A percentile compares a stretch with the other conserved stretches of the same genome.
Evolutionary conservation across 1,284 basidiomycete species (phyloP).

Genomic region (Erythrobasidium hasegawianum): DNA sequence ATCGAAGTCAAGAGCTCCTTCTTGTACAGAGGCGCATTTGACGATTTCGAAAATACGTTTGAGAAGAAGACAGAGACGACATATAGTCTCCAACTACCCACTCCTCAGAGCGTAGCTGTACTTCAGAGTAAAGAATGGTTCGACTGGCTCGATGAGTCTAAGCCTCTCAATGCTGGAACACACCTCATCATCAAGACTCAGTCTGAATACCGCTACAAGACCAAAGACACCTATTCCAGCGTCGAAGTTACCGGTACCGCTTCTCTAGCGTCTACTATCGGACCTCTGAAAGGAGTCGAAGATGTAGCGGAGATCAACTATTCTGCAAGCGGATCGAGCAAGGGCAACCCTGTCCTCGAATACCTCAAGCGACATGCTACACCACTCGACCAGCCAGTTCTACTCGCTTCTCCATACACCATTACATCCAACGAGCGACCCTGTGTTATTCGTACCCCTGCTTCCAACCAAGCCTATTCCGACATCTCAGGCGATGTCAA

Average conservation of each 20-base stretch:
- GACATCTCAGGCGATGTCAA: conserved; percentile 94
- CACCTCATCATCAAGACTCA: conserved; percentile 83
- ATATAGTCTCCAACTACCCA: conserved; percentile 71
- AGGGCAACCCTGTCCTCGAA: conserved; percentile 88
- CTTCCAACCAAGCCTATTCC: conserved; percentile 91
- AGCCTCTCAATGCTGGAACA: conserved; percentile 70
- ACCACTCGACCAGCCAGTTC: conserved; percentile 68
- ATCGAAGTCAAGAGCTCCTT: conserved; percentile 93
- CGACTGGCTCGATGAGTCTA: conserved; percentile 80
- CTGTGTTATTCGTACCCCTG: conserved; percentile 50
- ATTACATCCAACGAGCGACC: conserved; percentile 59
- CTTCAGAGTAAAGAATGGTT: conserved; percentile 97
- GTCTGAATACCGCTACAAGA: conserved; percentile 83
- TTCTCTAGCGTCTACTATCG: conserved; percentile 49
- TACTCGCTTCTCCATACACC: conserved; percentile 64
- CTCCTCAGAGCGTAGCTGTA: conserved; percentile 80
- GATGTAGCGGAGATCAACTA: conserved; percentile 78
- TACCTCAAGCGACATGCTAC: conserved; percentile 88
- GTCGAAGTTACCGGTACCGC: conserved; percentile 80
- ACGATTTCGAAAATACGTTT: conserved; percentile 92
- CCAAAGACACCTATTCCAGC: conserved; percentile 77
- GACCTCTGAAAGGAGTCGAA: conserved; percentile 38
- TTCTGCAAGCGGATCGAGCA: conserved; percentile 59
- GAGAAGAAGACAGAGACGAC: conserved; percentile 84
- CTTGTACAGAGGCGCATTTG: conserved; percentile 92